Evolutionary conservation across 495 filamentous ascomycete species (phyloP).

Genomic region (Hypoxylon fragiforme): DNA sequence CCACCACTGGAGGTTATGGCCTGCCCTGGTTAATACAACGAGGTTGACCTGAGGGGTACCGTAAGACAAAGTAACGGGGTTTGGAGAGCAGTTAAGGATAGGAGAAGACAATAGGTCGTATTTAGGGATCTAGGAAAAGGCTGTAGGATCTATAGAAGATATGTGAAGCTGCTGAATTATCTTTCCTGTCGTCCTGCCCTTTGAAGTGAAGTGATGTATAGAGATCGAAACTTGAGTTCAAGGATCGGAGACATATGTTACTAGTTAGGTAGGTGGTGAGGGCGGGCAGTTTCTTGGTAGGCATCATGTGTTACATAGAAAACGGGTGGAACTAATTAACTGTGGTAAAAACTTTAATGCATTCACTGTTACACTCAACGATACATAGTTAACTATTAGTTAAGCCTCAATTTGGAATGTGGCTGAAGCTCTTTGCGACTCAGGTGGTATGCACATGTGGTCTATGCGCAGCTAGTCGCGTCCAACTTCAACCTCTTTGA

Average conservation of each 20-base stretch:
- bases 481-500: constrained; percentile 14
- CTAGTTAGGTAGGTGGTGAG: background rate
- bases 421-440: background rate
- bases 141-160: constrained; percentile 21
- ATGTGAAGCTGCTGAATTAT: constrained; percentile 6
- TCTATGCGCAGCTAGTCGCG: constrained; percentile 22
- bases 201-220: constrained; percentile 21
- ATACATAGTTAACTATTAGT: background rate
- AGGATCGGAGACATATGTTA: constrained; percentile 35
- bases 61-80: constrained; percentile 20
- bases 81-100: constrained; percentile 15
- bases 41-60: constrained; percentile 21
- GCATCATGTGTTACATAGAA: too few species aligned
- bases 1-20: constrained; percentile 7
- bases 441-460: constrained; percentile 4
- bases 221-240: constrained; percentile 33
- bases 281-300: background rate
- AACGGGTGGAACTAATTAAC: too few species aligned
- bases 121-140: constrained; percentile 22
- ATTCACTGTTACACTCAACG: too few species aligned
- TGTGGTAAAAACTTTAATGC: background rate
- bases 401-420: background rate
- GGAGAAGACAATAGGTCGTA: constrained; percentile 6
- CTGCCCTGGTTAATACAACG: constrained; percentile 5
- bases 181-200: constrained; percentile 11